These are phyloP conservation scores for Rutstroemia sp. DNA, from an alignment of 2,329 filamentous ascomycete species.

Conservation along the genomic window DNA sequence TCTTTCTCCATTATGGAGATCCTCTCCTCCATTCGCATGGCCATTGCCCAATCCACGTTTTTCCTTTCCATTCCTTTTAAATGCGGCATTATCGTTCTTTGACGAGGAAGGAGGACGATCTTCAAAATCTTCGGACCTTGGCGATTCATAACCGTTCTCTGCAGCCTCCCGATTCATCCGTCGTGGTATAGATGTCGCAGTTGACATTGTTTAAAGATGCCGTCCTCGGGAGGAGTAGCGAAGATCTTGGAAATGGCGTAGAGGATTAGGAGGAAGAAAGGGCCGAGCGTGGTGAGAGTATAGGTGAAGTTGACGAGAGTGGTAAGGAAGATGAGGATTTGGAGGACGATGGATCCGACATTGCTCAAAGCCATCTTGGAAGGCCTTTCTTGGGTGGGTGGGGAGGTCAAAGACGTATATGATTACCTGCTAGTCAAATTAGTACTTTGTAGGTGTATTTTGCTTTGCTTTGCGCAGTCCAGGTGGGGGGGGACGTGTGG, in stretches of 20 bases:
- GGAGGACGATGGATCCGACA: constrained; percentile 43
- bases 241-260: constrained; percentile 44
- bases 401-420: background rate
- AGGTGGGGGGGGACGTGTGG: no score
- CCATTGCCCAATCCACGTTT: constrained; percentile 5
- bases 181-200: constrained; percentile 25
- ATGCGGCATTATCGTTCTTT: background rate
- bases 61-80: background rate
- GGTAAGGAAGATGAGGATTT: constrained; percentile 46
- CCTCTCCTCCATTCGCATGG: constrained; percentile 7
- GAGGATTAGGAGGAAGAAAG: constrained; percentile 38
- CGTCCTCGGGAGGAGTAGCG: constrained; percentile 39
- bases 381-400: constrained; percentile 1
- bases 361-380: constrained; percentile 42
- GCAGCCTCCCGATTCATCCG: constrained; percentile 14
- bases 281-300: constrained; percentile 42
- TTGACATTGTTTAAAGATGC: constrained; percentile 32
- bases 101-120: background rate
- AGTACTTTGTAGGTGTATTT: no score
- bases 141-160: background rate
- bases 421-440: no score
- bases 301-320: constrained; percentile 47
- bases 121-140: background rate
- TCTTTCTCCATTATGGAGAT: constrained; percentile 9
- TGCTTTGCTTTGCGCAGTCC: no score